Conservation (phyloP, 1,284 basidiomycete species). For the Exobasidium rhododendri region DNA sequence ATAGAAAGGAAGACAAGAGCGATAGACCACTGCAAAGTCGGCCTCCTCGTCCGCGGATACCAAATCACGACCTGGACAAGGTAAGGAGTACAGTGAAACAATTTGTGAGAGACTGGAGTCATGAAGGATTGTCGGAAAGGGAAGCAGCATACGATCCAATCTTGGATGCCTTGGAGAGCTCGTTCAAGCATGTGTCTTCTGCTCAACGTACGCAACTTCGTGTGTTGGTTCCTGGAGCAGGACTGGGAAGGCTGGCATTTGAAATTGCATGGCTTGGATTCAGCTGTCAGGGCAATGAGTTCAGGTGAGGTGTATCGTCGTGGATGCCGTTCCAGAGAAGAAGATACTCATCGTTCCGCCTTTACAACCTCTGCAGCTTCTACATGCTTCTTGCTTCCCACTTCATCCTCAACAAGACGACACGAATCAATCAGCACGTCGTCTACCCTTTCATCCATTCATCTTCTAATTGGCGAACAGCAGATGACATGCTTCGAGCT, state of each 20-base stretch:
- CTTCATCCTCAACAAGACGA: slow-evolving; percentile 50
- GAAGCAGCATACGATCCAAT: slow-evolving; percentile 40
- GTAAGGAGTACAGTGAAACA: slow-evolving; percentile 52
- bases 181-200: slow-evolving; percentile 23
- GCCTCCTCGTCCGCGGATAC: too few relatives aligned
- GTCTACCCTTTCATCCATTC: slow-evolving; percentile 50
- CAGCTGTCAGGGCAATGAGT: slow-evolving; percentile 52
- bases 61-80: slow-evolving; percentile 48
- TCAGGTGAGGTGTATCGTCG: slow-evolving; percentile 24
- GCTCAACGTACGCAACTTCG: slow-evolving; percentile 22
- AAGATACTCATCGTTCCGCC: neutral
- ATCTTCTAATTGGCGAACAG: slow-evolving; percentile 44
- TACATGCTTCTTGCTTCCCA: slow-evolving; percentile 14
- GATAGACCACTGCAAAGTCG: slow-evolving; percentile 16
- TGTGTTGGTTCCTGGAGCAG: slow-evolving; percentile 50
- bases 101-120: slow-evolving; percentile 51
- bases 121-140: slow-evolving; percentile 35
- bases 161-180: slow-evolving; percentile 29
- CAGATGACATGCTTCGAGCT: slow-evolving; percentile 40
- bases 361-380: neutral
- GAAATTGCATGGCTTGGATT: slow-evolving; percentile 45
- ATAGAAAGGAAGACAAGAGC: neutral
- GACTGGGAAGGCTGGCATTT: slow-evolving; percentile 46
- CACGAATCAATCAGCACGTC: slow-evolving; percentile 26
- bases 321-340: too few relatives aligned